phyloP scores from a whole-genome alignment of 73 alveolate species.

The Paramecium tetraurelia region DNA sequence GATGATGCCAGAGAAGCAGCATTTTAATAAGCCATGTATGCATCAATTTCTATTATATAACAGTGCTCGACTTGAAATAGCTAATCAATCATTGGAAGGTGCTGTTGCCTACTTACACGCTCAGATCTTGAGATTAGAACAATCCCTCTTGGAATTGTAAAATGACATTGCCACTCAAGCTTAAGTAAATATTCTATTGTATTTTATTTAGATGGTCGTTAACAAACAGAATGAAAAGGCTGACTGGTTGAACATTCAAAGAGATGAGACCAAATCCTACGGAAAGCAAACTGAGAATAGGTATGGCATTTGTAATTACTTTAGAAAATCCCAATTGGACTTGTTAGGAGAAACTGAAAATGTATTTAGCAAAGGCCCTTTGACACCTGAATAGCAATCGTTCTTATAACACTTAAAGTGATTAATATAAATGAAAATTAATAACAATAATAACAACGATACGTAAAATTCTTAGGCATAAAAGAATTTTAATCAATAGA shows the following conservation, averaged over 20 bases:
- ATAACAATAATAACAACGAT: slow-evolving; percentile 27
- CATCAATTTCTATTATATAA: neutral
- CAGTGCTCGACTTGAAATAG: slow-evolving; percentile 4
- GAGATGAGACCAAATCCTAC: neutral
- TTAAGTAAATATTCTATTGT: neutral
- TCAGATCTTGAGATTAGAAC: neutral
- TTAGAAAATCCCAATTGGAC: neutral
- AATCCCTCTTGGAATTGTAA: neutral
- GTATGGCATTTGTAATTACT: neutral
- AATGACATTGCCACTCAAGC: neutral
- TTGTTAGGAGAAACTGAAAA: neutral
- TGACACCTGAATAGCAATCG: slow-evolving; percentile 19
- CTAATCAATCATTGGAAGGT: neutral
- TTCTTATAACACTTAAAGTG: neutral
- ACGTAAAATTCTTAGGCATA: slow-evolving; percentile 12
- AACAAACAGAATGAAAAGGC: neutral
- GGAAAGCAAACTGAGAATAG: neutral
- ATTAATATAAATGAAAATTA: neutral
- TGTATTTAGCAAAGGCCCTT: neutral
- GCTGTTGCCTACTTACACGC: slow-evolving; percentile 36
- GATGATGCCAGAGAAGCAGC: slow-evolving; percentile 51
- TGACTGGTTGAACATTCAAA: neutral
- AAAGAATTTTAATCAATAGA: slow-evolving; percentile 4
- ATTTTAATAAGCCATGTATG: neutral
- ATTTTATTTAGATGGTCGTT: neutral